Conservation (phyloP, 305 asterid species). For the Nicotiana rustica region DNA sequence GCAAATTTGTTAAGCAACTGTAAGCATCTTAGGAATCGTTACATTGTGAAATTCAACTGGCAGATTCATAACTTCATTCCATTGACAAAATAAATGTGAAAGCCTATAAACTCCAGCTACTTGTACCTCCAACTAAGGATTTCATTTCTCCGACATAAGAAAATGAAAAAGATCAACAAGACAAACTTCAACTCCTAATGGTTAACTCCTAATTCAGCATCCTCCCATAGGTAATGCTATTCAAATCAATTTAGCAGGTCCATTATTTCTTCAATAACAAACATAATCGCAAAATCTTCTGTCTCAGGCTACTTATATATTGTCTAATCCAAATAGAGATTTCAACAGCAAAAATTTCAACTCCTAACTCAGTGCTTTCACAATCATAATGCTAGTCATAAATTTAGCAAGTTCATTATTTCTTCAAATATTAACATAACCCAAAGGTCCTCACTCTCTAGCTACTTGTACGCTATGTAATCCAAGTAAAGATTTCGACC, state of each 20-base stretch:
- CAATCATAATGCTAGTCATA: constrained; percentile 18
- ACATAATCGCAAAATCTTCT: constrained; percentile 11
- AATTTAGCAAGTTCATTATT: constrained; percentile 12
- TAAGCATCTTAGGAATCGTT: constrained; percentile 14
- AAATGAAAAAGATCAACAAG: background rate
- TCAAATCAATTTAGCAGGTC: constrained; percentile 19
- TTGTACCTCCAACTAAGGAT: constrained; percentile 16
- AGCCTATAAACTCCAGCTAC: constrained; percentile 3
- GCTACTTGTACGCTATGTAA: background rate
- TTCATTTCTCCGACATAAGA: background rate
- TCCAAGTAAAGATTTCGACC: background rate
- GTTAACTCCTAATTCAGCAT: constrained; percentile 1
- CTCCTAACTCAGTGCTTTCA: background rate
- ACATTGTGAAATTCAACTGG: constrained; percentile 16
- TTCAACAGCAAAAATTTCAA: background rate
- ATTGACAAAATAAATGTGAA: constrained; percentile 2
- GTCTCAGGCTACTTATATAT: constrained; percentile 2
- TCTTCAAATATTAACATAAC: background rate
- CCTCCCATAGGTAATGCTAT: constrained; percentile 4
- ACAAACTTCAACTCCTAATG: constrained; percentile 4
- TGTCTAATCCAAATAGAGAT: constrained; percentile 23
- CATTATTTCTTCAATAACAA: background rate
- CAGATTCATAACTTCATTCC: constrained; percentile 22
- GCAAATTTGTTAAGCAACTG: constrained; percentile 4
- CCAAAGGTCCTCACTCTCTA: background rate